Conservation (phyloP, 257 asterid species). For the Eucommia ulmoides region DNA sequence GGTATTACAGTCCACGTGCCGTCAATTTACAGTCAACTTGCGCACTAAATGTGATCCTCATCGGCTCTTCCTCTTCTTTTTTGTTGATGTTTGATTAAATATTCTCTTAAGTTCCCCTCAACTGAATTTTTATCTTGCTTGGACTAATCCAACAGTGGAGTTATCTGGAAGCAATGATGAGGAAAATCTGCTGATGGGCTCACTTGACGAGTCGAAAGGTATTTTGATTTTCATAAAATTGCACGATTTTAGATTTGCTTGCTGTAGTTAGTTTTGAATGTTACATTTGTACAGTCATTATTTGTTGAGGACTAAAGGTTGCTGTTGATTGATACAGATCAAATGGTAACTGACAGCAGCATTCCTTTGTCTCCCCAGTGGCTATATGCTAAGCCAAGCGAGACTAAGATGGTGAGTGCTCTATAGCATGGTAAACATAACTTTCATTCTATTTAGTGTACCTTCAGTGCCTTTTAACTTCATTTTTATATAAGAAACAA, state of each 20-base stretch:
- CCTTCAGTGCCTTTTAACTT: too few relatives aligned
- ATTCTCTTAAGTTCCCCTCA: too few relatives aligned
- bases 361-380: slow-evolving; percentile 98
- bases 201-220: slow-evolving; percentile 81
- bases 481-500: too few relatives aligned
- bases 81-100: too few relatives aligned
- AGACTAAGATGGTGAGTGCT: slow-evolving; percentile 51
- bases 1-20: too few relatives aligned
- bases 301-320: slow-evolving; percentile 1
- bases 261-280: slow-evolving; percentile 6
- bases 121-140: too few relatives aligned
- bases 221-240: not conserved
- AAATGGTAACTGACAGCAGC: slow-evolving; percentile 51
- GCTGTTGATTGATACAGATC: slow-evolving; percentile 44
- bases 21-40: too few relatives aligned
- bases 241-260: not conserved
- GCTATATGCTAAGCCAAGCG: slow-evolving; percentile 81
- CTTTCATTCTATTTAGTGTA: too few relatives aligned
- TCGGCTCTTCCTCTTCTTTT: too few relatives aligned
- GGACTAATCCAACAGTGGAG: slow-evolving; percentile 14
- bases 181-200: slow-evolving; percentile 46
- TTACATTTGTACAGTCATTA: not conserved
- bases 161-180: slow-evolving; percentile 60
- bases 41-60: too few relatives aligned
- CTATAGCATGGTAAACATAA: not conserved